Evolutionary conservation across 78 protist genomes (phyloP), one percentile per base, ranked within the genome.

Genomic region (Dictyostelium intermedium): DNA sequence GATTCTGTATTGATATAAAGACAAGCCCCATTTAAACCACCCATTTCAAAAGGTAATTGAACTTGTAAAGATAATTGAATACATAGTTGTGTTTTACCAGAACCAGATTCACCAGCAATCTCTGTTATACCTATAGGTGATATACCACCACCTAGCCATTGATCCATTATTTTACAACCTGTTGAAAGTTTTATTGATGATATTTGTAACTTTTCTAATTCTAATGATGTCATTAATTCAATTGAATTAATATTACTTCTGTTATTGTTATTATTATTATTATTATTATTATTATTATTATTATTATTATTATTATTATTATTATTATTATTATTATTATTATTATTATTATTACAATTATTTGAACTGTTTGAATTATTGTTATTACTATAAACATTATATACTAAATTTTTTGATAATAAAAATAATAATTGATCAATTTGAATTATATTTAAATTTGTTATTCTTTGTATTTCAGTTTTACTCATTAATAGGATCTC

Each of bases 21-120:
- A 13, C 79, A 87, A 27, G 82, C 87, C 27, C 96, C 96, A 23
- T 82, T 73, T 45, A 92, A 10, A 25, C 96, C 96, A 35, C 96
- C 96, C 27, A 45, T 11, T 35, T 74, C 85, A 69, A 74, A 82
- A 10, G 91, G 92, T 10, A 92, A 16, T 20, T 92, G 96, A 6
- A 70, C 74, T 27, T 82, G 96, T 23, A 92, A 27, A 3, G 85
- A 30, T 23, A 92, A 53, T 30, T 92, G 96, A 6, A 92, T 27
- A 14, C 81, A 43, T 2, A 92, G 3, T 41, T 92, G 91, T 2
- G 92, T 72, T 32, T 92, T 92, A 7, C 96, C 96, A n/a, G 53
- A 70, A 56, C 92, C 96, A 13, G 87, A 34, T 53, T 92, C 96
- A 53, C 96, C 96, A 3, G 83, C 47, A 18, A 92, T 86, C 76